These are phyloP conservation scores for Cladosporium sp. DNA, from an alignment of 2,329 filamentous ascomycete genomes.

Conservation along the genomic window DNA sequence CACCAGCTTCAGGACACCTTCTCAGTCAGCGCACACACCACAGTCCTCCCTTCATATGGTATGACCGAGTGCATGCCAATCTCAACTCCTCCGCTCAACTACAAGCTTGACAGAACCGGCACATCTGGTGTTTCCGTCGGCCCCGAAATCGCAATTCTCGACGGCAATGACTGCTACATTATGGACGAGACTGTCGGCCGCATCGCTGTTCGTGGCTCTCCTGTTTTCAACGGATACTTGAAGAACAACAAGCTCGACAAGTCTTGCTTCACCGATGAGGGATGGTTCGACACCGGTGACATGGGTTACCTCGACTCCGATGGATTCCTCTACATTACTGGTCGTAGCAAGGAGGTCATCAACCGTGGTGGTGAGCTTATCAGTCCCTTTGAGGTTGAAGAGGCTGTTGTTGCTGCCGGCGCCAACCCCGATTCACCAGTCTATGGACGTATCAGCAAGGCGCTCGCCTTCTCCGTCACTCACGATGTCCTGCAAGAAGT, in stretches of 20 bases:
- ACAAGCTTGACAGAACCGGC: slow-evolving; percentile 49
- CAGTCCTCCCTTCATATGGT: slow-evolving; percentile 54
- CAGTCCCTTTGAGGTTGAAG: slow-evolving; percentile 56
- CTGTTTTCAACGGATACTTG: slow-evolving; percentile 51
- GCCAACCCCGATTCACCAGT: slow-evolving; percentile 41
- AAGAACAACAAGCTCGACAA: slow-evolving; percentile 42
- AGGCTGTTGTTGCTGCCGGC: slow-evolving; percentile 49
- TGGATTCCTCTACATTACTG: slow-evolving; percentile 53
- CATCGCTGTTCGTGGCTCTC: slow-evolving; percentile 48
- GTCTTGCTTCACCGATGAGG: slow-evolving; percentile 44
- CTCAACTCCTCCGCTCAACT: slow-evolving; percentile 51
- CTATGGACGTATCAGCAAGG: slow-evolving; percentile 45
- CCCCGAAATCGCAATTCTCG: slow-evolving; percentile 49
- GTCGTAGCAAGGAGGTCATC: slow-evolving; percentile 55
- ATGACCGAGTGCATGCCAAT: slow-evolving; percentile 61
- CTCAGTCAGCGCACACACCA: slow-evolving; percentile 23
- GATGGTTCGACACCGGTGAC: slow-evolving; percentile 55
- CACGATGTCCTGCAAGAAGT: slow-evolving; percentile 55
- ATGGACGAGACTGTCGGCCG: slow-evolving; percentile 35
- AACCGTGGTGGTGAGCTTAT: slow-evolving; percentile 58
- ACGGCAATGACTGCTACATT: slow-evolving; percentile 36
- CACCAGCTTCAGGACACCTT: slow-evolving; percentile 48
- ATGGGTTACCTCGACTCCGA: slow-evolving; percentile 50
- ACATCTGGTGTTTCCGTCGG: slow-evolving; percentile 52
- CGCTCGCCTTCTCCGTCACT: slow-evolving; percentile 51